Base-by-base conservation (phyloP, 1,139 yeast species). In the Suhomyces choctaworum region DNA sequence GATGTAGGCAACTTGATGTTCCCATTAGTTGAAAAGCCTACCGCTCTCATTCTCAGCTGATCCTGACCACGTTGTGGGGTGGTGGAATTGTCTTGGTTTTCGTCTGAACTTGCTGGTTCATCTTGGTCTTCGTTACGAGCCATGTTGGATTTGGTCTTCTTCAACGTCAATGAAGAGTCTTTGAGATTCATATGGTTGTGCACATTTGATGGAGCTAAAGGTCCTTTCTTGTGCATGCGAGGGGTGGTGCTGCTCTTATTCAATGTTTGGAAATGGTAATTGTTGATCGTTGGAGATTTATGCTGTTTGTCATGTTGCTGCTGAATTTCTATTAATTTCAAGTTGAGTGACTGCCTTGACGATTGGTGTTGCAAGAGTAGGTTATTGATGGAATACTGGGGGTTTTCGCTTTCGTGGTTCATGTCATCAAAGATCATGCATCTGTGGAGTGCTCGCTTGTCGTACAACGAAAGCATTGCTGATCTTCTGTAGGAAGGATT, bases 401-500 rank as follows among this genome's bases (percentile, higher is more conserved):
- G 72, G 42, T 60, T 65, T 44, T 66, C 70, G 22, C 56, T 56
- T 34, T 41, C 44, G 39, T 56, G 27, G 45, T 46, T 30, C 49
- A 45, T 29, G 8, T 44, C 56, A 36, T 64, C 67, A 39, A 54
- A 53, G 3, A 66, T 58, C n/a, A 67, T 47, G 42, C 67, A 57
- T 52, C 66, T 59, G 49, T 64, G 61, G 50, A 62, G 62, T 23
- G 57, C 51, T 36, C 50, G 36, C 39, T 59, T 57, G 41, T 76
- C 80, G 45, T 75, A 70, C 41, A 77, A 58, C 5, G 78, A 73
- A 33, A 77, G 60, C 68, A 77, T 73, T 4, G 78, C 79, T 24
- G 78, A 73, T 36, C 82, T 62, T 50, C 82, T 63, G 45, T 64
- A 69, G 8, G 78, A 66, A 2, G 82, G 78, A 45, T 76, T 75